Conservation (phyloP, 352 stramenopile genomes). For the Phytophthora pluvialis region DNA sequence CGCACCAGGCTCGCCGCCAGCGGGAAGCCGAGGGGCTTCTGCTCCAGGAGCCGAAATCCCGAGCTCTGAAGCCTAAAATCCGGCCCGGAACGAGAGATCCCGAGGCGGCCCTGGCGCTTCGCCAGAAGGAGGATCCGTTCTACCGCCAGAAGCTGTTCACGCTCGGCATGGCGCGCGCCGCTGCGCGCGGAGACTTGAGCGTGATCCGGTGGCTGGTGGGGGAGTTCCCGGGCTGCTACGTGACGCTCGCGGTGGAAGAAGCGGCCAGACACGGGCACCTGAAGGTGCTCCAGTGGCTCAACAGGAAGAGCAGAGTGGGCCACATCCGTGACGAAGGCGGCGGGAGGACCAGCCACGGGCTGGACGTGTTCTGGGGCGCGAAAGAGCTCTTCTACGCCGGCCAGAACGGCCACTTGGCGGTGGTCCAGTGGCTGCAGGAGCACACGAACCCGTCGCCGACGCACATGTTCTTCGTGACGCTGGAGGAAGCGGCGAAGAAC, state of each 20-base stretch:
- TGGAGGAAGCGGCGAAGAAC: slow-evolving; percentile 43
- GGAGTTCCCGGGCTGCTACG: slow-evolving; percentile 37
- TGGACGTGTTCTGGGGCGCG: slow-evolving; percentile 42
- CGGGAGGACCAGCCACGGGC: neutral
- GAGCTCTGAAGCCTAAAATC: slow-evolving; percentile 2
- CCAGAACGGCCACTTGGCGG: slow-evolving; percentile 37
- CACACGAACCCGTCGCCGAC: slow-evolving; percentile 40
- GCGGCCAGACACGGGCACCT: slow-evolving; percentile 42
- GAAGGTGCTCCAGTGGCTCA: slow-evolving; percentile 45
- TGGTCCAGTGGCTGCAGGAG: slow-evolving; percentile 46
- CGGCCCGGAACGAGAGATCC: neutral
- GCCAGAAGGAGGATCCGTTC: slow-evolving; percentile 20
- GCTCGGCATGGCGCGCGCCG: slow-evolving; percentile 29
- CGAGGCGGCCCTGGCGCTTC: neutral
- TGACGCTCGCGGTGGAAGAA: slow-evolving; percentile 39
- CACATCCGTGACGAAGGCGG: slow-evolving; percentile 16
- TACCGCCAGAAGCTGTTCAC: slow-evolving; percentile 43
- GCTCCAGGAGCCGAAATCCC: neutral
- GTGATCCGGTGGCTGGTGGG: slow-evolving; percentile 40
- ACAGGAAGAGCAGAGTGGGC: slow-evolving; percentile 11
- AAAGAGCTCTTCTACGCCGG: slow-evolving; percentile 49
- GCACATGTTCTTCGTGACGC: slow-evolving; percentile 54
- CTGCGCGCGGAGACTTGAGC: slow-evolving; percentile 37
- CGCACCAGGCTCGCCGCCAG: slow-evolving; percentile 4
- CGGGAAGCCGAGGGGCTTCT: slow-evolving; percentile 5